Conservation (phyloP, 495 filamentous ascomycete genomes). For the Cercophora sp. region DNA sequence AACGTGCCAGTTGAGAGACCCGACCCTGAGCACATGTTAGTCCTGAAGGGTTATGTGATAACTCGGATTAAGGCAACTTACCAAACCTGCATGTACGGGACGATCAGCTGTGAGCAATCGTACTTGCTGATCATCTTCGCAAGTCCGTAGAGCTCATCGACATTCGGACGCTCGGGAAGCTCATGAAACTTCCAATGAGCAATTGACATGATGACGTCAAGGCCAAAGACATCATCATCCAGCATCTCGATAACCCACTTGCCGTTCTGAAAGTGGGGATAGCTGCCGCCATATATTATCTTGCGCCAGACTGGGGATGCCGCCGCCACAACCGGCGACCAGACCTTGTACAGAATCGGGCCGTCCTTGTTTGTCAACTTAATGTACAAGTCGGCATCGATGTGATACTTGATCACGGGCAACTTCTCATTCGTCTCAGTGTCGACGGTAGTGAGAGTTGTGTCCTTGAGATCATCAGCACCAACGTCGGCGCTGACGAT, state of each 20-base stretch:
- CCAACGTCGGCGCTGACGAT: too few relatives aligned
- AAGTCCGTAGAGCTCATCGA: conserved; percentile 17
- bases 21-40: background rate
- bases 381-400: conserved; percentile 16
- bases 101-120: conserved; percentile 13
- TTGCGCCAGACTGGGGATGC: conserved; percentile 16
- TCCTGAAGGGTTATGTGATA: too few relatives aligned
- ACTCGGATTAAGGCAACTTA: too few relatives aligned
- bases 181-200: conserved; percentile 25
- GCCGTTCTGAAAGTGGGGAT: background rate
- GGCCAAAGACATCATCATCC: conserved; percentile 9
- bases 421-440: background rate
- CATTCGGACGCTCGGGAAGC: conserved; percentile 8
- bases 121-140: conserved; percentile 19
- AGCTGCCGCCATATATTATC: conserved; percentile 7
- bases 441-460: background rate
- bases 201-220: conserved; percentile 23
- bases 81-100: conserved; percentile 19
- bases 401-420: conserved; percentile 13
- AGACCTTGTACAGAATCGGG: conserved; percentile 9
- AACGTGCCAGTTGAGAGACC: background rate
- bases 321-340: conserved; percentile 8
- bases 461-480: background rate
- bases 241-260: conserved; percentile 9
- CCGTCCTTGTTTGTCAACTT: background rate